A percentile compares a stretch with the other conserved stretches of the same genome.
These are phyloP conservation scores for Pseudonectria foliicola DNA, from an alignment of 2,329 filamentous ascomycete genomes.

Conservation along the genomic window DNA sequence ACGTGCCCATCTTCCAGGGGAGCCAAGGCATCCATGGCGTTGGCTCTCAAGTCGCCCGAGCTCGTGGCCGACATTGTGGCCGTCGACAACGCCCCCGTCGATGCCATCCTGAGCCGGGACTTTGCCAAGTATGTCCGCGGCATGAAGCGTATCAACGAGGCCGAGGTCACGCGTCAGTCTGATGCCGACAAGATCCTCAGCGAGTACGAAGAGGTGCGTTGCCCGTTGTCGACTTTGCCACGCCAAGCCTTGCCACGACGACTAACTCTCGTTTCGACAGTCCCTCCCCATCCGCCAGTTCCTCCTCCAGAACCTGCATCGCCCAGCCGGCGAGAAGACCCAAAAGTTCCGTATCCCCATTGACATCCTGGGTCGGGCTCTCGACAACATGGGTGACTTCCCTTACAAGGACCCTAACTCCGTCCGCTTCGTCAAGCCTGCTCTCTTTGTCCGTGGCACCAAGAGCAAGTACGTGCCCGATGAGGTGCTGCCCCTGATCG, in stretches of 20 bases:
- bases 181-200: slow-evolving; percentile 76
- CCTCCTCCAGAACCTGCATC: slow-evolving; percentile 76
- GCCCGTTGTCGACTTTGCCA: neutral
- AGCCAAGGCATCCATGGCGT: slow-evolving; percentile 84
- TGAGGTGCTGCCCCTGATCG: slow-evolving; percentile 71
- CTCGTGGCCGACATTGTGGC: slow-evolving; percentile 65
- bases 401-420: slow-evolving; percentile 70
- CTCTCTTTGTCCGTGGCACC: slow-evolving; percentile 74
- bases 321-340: slow-evolving; percentile 40
- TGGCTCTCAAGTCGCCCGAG: slow-evolving; percentile 65
- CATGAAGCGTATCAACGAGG: slow-evolving; percentile 74
- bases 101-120: slow-evolving; percentile 64
- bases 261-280: slow-evolving; percentile 13
- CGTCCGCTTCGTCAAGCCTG: slow-evolving; percentile 64
- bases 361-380: slow-evolving; percentile 55
- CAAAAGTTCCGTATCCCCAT: slow-evolving; percentile 78
- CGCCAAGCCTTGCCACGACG: neutral
- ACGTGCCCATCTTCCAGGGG: slow-evolving; percentile 49
- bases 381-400: slow-evolving; percentile 80
- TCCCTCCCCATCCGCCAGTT: slow-evolving; percentile 80
- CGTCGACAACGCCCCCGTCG: slow-evolving; percentile 88
- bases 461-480: slow-evolving; percentile 73
- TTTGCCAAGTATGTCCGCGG: slow-evolving; percentile 76
- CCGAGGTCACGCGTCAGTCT: slow-evolving; percentile 57
- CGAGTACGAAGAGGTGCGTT: slow-evolving; percentile 59